Base-by-base conservation (phyloP, 805 yeast species). In the Ogataea ramenticola region DNA sequence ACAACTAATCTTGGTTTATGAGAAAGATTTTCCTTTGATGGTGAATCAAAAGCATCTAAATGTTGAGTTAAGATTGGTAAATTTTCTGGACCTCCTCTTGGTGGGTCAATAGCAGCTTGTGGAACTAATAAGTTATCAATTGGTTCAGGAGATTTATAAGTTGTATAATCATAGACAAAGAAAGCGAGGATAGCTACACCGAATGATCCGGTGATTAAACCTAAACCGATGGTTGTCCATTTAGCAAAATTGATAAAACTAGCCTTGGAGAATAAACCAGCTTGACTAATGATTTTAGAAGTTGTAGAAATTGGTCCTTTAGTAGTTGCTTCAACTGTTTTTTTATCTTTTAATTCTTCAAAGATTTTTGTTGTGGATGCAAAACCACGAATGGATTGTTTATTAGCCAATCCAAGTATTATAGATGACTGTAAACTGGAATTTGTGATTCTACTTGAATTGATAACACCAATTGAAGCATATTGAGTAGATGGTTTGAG, bases 61-160 rank as follows among this genome's bases (percentile, higher is more conserved):
- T 72, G 74, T 31, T 73, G 68, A 33, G 70, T 70, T 48, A 79
- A 65, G 26, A 82, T 74, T 1, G 86, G 87, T 46, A 82, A 63
- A 51, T 82, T 79, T 55, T 82, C 85, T 20, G 88, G 87, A 3
- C 89, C 89, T 7, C 88, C 88, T 8, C 55, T 56, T 34, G 67
- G 65, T 27, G 87, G 86, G 35, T 69, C 54, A 40, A 80, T 55
- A 1, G 86, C 83, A 21, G 68, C 62, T 19, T 65, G 59, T 11
- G 82, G 75, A 15, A 82, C 77, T 16, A 64, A 62, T 40, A 80
- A 64, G 39, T 68, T 66, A 2, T 66, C 72, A 33, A 69, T 65
- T 26, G 62, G 48, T 21, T 63, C 69, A 12, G 65, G 64, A 29
- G 71, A 68, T 21, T 60, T 48, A 54, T 82, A 82, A n/a, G 88